Base-by-base conservation (phyloP, 345 rosid species). In the Salix koriyanagi region DNA sequence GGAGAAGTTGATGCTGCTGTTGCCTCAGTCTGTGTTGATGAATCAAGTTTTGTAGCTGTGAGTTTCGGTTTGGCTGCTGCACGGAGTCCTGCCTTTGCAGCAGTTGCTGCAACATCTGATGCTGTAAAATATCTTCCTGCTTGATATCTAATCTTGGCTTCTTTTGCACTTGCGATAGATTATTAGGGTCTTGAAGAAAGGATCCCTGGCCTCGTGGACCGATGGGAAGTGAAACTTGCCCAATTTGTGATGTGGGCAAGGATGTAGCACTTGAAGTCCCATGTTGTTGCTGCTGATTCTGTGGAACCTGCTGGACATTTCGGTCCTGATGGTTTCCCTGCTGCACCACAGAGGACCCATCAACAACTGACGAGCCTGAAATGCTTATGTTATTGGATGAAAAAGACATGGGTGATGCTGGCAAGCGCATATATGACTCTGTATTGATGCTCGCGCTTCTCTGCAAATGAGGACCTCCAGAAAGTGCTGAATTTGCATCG, bases 401-500 rank as follows among this genome's bases (percentile, higher is more conserved):
- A 81, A 91, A 96, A 0, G 99, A 93, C 93, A 96, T 83, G 16
- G 98, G 99, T 0, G 98, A 96, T 4, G 98, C 97, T 4, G 99
- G 98, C 80, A 93, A 86, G 75, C 99, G 97, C 94, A 95, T 88
- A 72, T 93, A 93, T 0, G 99, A 90, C 76, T 96, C 98, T 9
- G 90, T 91, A 78, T 96, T 96, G 82, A 93, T 86, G 86, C 99
- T 95, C 15, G 96, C 94, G 79, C 99, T 96, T 76, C 98, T 91
- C 89, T 92, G 97, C 88, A 96, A 85, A 79, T 87, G 89, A 46
- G 94, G 92, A 71, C 98, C 97, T 14, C 94, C 92, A 34, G 99
- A 95, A 71, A 93, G 88, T 0, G 90, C 94, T 6, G 99, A 96
- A 83, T 96, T 96, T 73, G 96, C 99, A 90, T 96, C 97, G 39